Evolutionary conservation across 371 early-diverging fungal species (phyloP), one percentile per base, ranked within the genome.

Genomic region (Rhizopus delemar): DNA sequence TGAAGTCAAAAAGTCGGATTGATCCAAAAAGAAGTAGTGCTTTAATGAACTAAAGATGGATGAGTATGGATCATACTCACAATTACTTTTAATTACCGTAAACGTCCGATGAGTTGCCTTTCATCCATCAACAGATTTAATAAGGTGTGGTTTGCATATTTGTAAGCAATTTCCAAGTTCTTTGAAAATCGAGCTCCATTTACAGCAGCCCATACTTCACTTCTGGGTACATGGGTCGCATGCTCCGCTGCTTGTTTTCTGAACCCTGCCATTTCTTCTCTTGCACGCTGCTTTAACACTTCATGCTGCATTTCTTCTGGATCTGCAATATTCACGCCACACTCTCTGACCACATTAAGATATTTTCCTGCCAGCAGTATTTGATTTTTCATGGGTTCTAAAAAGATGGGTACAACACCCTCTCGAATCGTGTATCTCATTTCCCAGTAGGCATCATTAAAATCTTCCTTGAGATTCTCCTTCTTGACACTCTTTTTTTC

Each of bases 291-390:
- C 3, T 58, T 62, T 12, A 46, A 15, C 39, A 71, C 54, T 15
- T 60, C 69, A 13, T 56, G 56, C 29, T 71, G 65, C 78, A 78
- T 78, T 15, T 74, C 73, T 41, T 74, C 73, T 5, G 77, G 73
- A 34, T 74, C 74, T 1, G 81, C 74, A 31, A 85, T 75, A 22
- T 68, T 80, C 8, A 86, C 85, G 51, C 90, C 90, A 66, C 95
- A 96, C 59, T 91, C 95, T 4, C 91, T 80, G 16, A 96, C 83
- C 1, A 96, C 95, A 67, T 96, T 97, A 58, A 95, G 74, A 63
- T 95, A 97, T 69, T 95, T 96, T 33, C 98, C 98, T 0, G 96
- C 92, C 32, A 89, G 70, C 59, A 97, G 68, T 38, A 97, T 90
- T 72, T 94, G 93, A 13, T 81, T 78, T 43, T 87, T 80, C 12